Evolutionary conservation across 495 filamentous ascomycete species (phyloP).

Genomic region (Entonaema liquescens): DNA sequence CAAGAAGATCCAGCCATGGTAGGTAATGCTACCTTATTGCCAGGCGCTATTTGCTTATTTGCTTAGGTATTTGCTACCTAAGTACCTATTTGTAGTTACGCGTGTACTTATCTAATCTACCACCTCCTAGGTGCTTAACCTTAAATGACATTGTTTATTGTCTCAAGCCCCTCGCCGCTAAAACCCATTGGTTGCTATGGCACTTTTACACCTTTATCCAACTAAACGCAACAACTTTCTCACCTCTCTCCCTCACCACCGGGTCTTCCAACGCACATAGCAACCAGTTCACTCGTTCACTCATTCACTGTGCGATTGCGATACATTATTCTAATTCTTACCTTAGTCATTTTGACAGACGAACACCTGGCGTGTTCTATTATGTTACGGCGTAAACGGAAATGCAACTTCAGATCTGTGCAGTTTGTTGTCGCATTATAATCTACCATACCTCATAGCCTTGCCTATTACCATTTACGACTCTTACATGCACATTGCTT

Average conservation of each 20-base stretch:
- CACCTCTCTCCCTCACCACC: slow-evolving; percentile 12
- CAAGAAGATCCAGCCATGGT: background rate
- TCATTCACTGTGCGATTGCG: background rate
- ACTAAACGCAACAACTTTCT: slow-evolving; percentile 20
- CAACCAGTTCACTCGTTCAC: background rate
- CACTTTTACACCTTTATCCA: slow-evolving; percentile 11
- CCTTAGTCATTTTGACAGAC: background rate
- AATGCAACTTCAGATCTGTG: slow-evolving; percentile 33
- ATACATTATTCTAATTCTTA: background rate
- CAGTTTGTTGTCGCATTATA: slow-evolving; percentile 28
- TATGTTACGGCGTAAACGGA: slow-evolving; percentile 40
- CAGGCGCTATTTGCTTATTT: too few relatives aligned
- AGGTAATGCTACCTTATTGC: too few relatives aligned
- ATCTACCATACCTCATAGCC: slow-evolving; percentile 16
- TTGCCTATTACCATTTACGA: slow-evolving; percentile 15
- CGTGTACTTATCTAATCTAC: background rate
- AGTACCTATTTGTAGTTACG: background rate
- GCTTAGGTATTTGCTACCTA: too few relatives aligned
- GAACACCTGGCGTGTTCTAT: slow-evolving; percentile 16
- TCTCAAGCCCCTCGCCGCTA: slow-evolving; percentile 25
- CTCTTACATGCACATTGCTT: slow-evolving; percentile 28
- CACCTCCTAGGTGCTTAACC: background rate
- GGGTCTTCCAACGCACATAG: background rate
- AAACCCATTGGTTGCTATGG: slow-evolving; percentile 37
- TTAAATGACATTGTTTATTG: slow-evolving; percentile 41